Evolutionary conservation across 2,329 filamentous ascomycete species (phyloP).

Genomic region (Apiospora sp.): DNA sequence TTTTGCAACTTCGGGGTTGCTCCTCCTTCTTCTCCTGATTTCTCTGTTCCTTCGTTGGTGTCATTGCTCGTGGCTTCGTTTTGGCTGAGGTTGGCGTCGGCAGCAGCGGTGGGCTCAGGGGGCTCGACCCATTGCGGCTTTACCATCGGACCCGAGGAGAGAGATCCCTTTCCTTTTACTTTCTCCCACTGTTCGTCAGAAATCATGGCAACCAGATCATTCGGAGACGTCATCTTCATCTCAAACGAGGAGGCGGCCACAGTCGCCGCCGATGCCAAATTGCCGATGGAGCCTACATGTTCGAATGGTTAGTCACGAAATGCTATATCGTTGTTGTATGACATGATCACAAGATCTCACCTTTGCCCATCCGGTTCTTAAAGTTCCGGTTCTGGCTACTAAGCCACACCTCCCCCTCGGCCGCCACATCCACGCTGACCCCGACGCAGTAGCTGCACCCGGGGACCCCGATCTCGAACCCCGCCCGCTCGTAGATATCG

Average conservation of each 20-base stretch:
- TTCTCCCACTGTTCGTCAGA: slow-evolving; percentile 31
- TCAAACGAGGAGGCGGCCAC: slow-evolving; percentile 55
- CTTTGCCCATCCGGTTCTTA: slow-evolving; percentile 53
- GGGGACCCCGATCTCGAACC: slow-evolving; percentile 50
- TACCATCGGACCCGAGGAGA: slow-evolving; percentile 19
- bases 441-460: slow-evolving; percentile 56
- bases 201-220: slow-evolving; percentile 40
- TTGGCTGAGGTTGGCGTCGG: no score
- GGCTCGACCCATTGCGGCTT: slow-evolving; percentile 31
- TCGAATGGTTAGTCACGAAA: not conserved
- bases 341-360: slow-evolving; percentile 30
- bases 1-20: slow-evolving; percentile 22
- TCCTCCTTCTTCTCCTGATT: not conserved
- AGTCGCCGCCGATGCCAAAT: slow-evolving; percentile 53
- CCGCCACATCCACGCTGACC: slow-evolving; percentile 50
- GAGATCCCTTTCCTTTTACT: slow-evolving; percentile 33
- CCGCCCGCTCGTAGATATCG: slow-evolving; percentile 49
- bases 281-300: slow-evolving; percentile 49
- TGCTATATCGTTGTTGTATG: no score
- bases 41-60: no score
- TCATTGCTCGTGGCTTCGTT: not conserved
- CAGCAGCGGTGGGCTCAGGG: not conserved
- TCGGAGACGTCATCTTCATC: slow-evolving; percentile 52
- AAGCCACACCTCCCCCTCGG: slow-evolving; percentile 51
- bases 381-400: slow-evolving; percentile 57